Conservation (phyloP, 2,329 filamentous ascomycete genomes). For the Neophaeococcomyces aloes region DNA sequence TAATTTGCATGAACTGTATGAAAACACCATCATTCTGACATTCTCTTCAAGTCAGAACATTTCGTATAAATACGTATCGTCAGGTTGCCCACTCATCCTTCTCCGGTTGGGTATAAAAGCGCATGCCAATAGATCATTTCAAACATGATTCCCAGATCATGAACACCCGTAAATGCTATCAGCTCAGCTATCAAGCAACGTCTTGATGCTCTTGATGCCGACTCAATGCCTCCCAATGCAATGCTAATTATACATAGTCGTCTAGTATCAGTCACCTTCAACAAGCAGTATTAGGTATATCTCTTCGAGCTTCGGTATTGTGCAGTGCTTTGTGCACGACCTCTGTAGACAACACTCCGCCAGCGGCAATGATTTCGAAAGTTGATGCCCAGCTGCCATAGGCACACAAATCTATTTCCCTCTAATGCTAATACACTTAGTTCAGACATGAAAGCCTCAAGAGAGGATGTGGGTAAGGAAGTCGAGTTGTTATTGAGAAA, state of each 20-base stretch:
- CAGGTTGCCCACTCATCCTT: slow-evolving; percentile 7
- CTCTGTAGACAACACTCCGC: too few species aligned
- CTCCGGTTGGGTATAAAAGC: slow-evolving; percentile 22
- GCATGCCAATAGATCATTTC: slow-evolving; percentile 17
- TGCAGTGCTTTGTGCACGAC: too few species aligned
- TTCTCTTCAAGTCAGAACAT: too few species aligned
- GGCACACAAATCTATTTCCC: not conserved
- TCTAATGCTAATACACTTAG: not conserved
- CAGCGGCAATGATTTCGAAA: not conserved
- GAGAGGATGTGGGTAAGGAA: too few species aligned
- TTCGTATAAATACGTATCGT: not conserved
- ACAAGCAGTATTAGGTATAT: too few species aligned
- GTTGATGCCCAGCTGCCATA: not conserved
- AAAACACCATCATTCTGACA: too few species aligned
- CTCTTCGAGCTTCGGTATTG: too few species aligned
- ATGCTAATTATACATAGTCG: not conserved
- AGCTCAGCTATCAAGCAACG: not conserved
- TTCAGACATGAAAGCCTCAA: too few species aligned
- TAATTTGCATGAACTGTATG: too few species aligned
- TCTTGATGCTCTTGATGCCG: not conserved
- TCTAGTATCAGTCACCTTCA: too few species aligned
- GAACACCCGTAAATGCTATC: slow-evolving; percentile 6
- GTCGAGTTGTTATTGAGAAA: too few species aligned
- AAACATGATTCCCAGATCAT: not conserved
- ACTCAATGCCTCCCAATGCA: not conserved